A percentile compares a stretch with the other conserved stretches of the same genome.
phyloP scores from a whole-genome alignment of 2,329 filamentous ascomycete genomes.

The Alternaria viburni region DNA sequence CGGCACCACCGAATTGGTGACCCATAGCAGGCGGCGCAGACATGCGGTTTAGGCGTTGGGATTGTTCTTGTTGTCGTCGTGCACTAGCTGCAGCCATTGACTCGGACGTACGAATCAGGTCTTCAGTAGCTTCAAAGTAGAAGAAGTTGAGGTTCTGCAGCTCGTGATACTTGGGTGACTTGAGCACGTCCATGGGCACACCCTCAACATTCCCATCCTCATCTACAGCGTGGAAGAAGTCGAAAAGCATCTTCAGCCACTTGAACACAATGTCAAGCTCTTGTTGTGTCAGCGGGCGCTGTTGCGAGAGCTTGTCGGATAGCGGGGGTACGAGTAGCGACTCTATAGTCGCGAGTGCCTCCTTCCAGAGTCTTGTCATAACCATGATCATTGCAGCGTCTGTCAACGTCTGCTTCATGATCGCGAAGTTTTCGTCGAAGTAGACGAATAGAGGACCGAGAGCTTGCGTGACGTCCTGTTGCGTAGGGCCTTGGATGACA shows the following conservation, averaged over 20 bases:
- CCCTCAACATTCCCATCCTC: constrained; percentile 86
- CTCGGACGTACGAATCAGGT: constrained; percentile 92
- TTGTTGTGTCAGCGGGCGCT: constrained; percentile 81
- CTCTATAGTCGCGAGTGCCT: constrained; percentile 91
- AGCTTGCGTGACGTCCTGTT: constrained; percentile 78
- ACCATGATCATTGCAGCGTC: constrained; percentile 97
- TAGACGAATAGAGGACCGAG: constrained; percentile 87
- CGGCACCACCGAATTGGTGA: constrained; percentile 59
- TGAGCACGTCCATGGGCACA: constrained; percentile 88
- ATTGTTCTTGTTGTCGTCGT: constrained; percentile 72
- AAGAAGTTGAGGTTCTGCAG: constrained; percentile 97
- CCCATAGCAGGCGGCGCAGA: constrained; percentile 69
- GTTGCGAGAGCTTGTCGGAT: constrained; percentile 89
- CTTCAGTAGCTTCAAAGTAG: constrained; percentile 92
- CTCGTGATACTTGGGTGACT: constrained; percentile 98
- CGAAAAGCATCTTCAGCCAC: constrained; percentile 89
- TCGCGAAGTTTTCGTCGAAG: constrained; percentile 98
- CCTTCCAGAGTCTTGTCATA: constrained; percentile 98
- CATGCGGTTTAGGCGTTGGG: constrained; percentile 65
- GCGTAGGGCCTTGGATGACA: constrained; percentile 64
- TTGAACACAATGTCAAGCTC: constrained; percentile 95
- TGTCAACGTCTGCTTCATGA: constrained; percentile 97
- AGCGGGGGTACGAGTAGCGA: constrained; percentile 87
- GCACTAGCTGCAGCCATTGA: constrained; percentile 90
- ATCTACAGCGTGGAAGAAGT: constrained; percentile 93